Evolutionary conservation across 164 flowering plant species (phyloP), one percentile per base, ranked within the genome.

Genomic region (Platanus orientalis): DNA sequence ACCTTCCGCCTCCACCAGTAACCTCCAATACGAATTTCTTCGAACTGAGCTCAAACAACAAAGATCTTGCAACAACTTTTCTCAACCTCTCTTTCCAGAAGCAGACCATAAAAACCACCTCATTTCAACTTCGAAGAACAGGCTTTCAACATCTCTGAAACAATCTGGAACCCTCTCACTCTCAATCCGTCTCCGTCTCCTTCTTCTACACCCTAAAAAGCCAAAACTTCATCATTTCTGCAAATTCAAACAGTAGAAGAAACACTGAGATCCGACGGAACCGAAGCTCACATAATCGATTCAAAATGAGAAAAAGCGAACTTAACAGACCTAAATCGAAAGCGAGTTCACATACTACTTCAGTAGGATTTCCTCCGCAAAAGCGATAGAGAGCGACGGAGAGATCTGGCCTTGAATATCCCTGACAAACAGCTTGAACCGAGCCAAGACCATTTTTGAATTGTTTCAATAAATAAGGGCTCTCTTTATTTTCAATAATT

Each of bases 261-360:
- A 42, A 42, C 49, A 45, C 49, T 17, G 1, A 19, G 20, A 45
- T 45, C 14, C 49, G 1, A 45, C 9, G 6, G 39, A 2, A 45
- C 49, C 16, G 20, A 45, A 45, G 4, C 2, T 34, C 19, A 12
- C 49, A 19, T 14, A 16, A 11, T 45, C 20, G 14, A 45, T 45
- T 2, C 17, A 45, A 45, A 45, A 49, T 10, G 63, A 27, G 62
- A 45, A 57, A 58, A 32, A 50, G 60, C n/a, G 11, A 11, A 56
- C 57, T 45, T 14, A 58, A 63, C 54, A 78, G 75, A 75, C 83
- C 86, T 80, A 83, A 75, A 75, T 71, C 64, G 60, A 64, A 67
- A 67, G 78, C 77, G 59, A 69, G 65, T 70, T 75, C 82, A 73
- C 88, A 80, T 79, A 79, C n/a, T 66, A 77, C 58, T 69, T 80